Percentiles rank a stretch among this genome's conserved stretches.
These are phyloP conservation scores for Wallacemonas collosoma DNA, from an alignment of 208 protist species.

Conservation along the genomic window DNA sequence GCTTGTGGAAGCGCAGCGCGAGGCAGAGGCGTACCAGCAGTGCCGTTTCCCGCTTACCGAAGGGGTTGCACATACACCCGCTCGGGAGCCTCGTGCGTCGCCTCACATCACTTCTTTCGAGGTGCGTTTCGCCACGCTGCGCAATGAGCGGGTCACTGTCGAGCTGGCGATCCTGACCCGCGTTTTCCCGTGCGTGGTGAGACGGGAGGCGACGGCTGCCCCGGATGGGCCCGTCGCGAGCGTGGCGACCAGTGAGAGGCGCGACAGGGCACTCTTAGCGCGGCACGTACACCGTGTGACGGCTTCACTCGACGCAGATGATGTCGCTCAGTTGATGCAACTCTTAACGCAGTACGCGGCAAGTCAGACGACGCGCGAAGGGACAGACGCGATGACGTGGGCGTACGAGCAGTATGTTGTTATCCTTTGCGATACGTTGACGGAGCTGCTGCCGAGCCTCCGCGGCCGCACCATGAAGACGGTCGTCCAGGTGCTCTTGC, in stretches of 20 bases:
- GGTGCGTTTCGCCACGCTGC: neutral
- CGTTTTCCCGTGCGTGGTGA: neutral
- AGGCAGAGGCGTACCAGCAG: neutral
- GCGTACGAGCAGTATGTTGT: neutral
- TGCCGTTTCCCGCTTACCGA: neutral
- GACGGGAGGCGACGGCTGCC: too few relatives aligned
- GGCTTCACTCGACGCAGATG: neutral
- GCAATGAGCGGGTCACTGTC: neutral
- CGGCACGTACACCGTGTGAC: neutral
- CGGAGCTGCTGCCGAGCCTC: slow-evolving; percentile 34
- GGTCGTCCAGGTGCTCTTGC: slow-evolving; percentile 23
- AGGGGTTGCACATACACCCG: neutral
- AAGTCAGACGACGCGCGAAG: too few relatives aligned
- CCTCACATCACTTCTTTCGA: neutral
- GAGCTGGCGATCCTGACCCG: neutral
- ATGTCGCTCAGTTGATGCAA: neutral
- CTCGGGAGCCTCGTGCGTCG: too few relatives aligned
- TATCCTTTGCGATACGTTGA: slow-evolving; percentile 15
- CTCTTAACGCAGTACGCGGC: neutral
- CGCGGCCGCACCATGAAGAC: slow-evolving; percentile 15
- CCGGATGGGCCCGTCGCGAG: too few relatives aligned
- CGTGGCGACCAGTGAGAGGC: neutral
- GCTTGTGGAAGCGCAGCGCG: neutral
- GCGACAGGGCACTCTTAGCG: neutral
- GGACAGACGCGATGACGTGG: too few relatives aligned